Evolutionary conservation across 768 basidiomycete genomes (phyloP), one percentile per base, ranked within the genome.

Genomic region (Termitomyces sp.): DNA sequence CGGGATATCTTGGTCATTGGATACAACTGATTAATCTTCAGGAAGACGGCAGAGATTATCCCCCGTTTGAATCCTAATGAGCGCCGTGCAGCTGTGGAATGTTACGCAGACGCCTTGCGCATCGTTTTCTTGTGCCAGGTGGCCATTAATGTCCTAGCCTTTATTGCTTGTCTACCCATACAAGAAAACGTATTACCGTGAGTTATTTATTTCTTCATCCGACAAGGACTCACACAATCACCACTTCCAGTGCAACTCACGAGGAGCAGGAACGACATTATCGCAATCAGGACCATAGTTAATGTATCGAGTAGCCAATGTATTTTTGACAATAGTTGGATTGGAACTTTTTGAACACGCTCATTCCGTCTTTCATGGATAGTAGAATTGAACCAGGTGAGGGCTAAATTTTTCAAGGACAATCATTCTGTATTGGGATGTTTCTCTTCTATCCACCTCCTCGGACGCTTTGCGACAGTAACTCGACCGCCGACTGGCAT

Each of bases 391-490:
- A 54, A 33, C 21, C 21, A 43, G 15, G 33, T 33, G 19, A 45
- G 10, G 11, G 6, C 10, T 23, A n/a, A n/a, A n/a, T 17, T 23
- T 30, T 55, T 21, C 44, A 38, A 41, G 31, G 17, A 21, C 35
- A 50, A 47, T 58, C 49, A 67, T 58, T 70, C 62, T 63, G 68
- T 68, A 54, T 66, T 64, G 6, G 75, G 78, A 45, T 71, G 65
- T 56, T 72, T 87, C 70, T 93, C 91, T 71, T 91, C 86, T 67
- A 93, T 91, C 91, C 91, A 93, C 61, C 87, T 78, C 63, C 82
- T 78, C 12, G 87, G 85, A 51, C 79, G 74, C 71, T 83, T 89
- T 62, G 71, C 67, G 14, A 85, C 80, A 21, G 77, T 78, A 28
- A 85, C 78, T 35, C 76, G 74, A 35, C 70, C 63, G 53, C 64